Conservation (phyloP, 1,284 basidiomycete genomes). For the Marasmius fiardii region DNA sequence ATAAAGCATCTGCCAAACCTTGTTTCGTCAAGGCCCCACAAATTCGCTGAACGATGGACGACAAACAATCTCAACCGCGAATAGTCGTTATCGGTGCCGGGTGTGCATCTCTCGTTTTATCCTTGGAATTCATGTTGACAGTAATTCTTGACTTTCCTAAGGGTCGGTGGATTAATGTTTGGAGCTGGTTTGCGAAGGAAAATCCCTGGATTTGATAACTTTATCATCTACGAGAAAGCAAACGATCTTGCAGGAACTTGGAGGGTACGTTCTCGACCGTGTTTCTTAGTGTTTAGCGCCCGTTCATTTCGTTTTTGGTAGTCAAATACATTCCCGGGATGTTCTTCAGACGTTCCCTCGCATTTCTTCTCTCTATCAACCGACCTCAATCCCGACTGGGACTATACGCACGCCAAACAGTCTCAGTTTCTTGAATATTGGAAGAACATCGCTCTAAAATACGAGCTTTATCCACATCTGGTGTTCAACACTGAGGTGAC, state of each 20-base stretch:
- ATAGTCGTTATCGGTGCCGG: constrained; percentile 36
- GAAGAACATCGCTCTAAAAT: constrained; percentile 27
- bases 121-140: constrained; percentile 28
- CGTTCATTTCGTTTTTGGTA: constrained; percentile 7
- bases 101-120: constrained; percentile 25
- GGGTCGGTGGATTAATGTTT: constrained; percentile 24
- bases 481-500: constrained; percentile 32
- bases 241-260: constrained; percentile 34
- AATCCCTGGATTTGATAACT: constrained; percentile 28
- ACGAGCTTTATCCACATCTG: constrained; percentile 25
- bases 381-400: constrained; percentile 35
- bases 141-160: constrained; percentile 7
- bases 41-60: neutral
- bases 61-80: neutral
- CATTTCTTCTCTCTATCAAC: constrained; percentile 36
- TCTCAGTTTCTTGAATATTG: constrained; percentile 33
- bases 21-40: too few species aligned
- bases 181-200: constrained; percentile 30
- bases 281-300: neutral
- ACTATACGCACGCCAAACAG: constrained; percentile 25
- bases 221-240: constrained; percentile 33
- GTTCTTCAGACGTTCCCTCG: constrained; percentile 28
- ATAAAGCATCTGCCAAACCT: too few species aligned
- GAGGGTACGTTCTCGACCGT: constrained; percentile 26
- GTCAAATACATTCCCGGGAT: constrained; percentile 34